These are phyloP conservation scores for Hymenoscyphus occultus DNA, from an alignment of 2,329 filamentous ascomycete genomes.

Conservation along the genomic window DNA sequence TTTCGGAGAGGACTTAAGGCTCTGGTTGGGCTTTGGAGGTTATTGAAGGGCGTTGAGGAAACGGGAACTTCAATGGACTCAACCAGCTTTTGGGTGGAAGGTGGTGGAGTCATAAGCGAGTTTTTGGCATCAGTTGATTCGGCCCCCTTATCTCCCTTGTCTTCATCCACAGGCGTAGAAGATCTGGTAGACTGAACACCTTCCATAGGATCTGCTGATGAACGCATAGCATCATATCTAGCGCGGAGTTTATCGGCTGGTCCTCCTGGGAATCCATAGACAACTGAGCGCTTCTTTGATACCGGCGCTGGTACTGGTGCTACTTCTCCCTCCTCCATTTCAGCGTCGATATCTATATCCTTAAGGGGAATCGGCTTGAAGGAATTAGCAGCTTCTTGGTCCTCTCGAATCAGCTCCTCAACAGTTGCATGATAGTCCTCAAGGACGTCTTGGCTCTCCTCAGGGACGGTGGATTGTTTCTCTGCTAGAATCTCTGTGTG, in stretches of 20 bases:
- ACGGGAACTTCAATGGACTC: neutral
- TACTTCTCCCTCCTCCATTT: neutral
- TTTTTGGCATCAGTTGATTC: neutral
- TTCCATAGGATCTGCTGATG: neutral
- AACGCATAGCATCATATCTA: neutral
- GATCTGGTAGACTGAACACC: neutral
- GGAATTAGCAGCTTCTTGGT: neutral
- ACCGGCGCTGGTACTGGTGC: neutral
- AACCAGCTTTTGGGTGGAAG: neutral
- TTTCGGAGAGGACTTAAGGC: neutral
- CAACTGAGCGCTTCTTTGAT: neutral
- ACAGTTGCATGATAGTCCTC: neutral
- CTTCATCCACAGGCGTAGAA: neutral
- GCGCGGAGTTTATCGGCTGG: conserved; percentile 4
- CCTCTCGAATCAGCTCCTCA: neutral
- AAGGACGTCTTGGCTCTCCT: neutral
- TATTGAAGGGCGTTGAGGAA: neutral
- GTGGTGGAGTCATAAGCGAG: neutral
- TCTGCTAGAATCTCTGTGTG: neutral
- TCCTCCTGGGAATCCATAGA: conserved; percentile 5
- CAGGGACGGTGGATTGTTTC: neutral
- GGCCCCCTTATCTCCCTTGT: neutral
- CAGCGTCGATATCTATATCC: neutral
- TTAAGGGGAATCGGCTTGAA: neutral
- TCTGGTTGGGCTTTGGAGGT: neutral